These are phyloP conservation scores for Puccinia triticina DNA, from an alignment of 1,284 basidiomycete genomes.

Conservation along the genomic window DNA sequence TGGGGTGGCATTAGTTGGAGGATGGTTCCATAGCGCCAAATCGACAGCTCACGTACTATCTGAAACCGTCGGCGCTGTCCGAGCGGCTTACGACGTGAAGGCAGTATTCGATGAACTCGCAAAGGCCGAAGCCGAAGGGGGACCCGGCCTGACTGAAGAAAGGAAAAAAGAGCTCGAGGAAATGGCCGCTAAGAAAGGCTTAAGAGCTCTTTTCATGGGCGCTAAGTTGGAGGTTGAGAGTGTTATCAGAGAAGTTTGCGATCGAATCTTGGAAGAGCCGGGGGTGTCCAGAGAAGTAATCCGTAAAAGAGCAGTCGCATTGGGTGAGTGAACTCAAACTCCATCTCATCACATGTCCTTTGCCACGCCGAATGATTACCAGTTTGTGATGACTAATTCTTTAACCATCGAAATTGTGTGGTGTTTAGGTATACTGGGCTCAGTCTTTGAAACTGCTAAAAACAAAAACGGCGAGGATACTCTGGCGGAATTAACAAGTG, in stretches of 20 bases:
- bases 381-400: neutral
- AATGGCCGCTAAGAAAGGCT: slow-evolving; percentile 86
- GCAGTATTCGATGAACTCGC: slow-evolving; percentile 87
- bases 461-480: slow-evolving; percentile 51
- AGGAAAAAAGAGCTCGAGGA: slow-evolving; percentile 89
- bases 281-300: slow-evolving; percentile 14
- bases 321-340: slow-evolving; percentile 29
- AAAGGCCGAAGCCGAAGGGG: slow-evolving; percentile 75
- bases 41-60: slow-evolving; percentile 90
- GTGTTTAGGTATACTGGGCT: slow-evolving; percentile 43
- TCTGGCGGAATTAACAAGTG: slow-evolving; percentile 33
- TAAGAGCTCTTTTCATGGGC: slow-evolving; percentile 64
- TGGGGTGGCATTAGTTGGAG: slow-evolving; percentile 68
- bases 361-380: neutral
- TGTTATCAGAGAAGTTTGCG: slow-evolving; percentile 88
- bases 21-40: slow-evolving; percentile 92
- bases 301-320: slow-evolving; percentile 47
- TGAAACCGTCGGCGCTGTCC: slow-evolving; percentile 85
- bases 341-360: neutral
- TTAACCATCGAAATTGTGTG: neutral
- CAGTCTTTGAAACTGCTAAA: slow-evolving; percentile 47
- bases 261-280: slow-evolving; percentile 71
- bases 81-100: slow-evolving; percentile 89
- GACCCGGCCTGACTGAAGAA: slow-evolving; percentile 80
- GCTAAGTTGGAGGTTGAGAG: slow-evolving; percentile 94